Base-by-base conservation (phyloP, 2,329 filamentous ascomycete species). In the Monilinia polystroma region DNA sequence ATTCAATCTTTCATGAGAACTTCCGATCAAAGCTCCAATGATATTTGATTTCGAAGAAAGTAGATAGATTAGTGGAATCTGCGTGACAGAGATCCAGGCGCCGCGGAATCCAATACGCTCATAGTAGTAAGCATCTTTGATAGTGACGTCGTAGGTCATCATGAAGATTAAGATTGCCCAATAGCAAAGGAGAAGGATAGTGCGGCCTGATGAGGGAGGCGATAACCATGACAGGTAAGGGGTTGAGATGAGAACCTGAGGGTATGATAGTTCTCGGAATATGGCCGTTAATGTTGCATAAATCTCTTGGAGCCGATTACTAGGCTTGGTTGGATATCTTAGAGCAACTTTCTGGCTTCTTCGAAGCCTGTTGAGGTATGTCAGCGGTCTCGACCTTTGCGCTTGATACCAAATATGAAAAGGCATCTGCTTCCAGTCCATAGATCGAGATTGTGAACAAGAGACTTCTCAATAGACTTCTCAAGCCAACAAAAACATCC, bases 21-120 rank as follows among this genome's bases (percentile, higher is more conserved):
- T 82, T 14, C 88, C 89, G 4, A 84, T 81, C 32, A 91, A 77
- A 64, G 82, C 79, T 0, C 85, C 87, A n/a, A 91, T 78, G 26
- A 86, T 73, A 69, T 81, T 87, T 68, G 82, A 81, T 73, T 88
- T 87, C 69, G 83, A 84, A 35, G 85, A 82, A 18, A 90, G 80
- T 2, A 90, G 79, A 72, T 86, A 89, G 12, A 90, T 79, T 26
- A 90, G 79, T 0, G 87, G 87, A 53, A 90, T 81, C 75, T 90
- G 88, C 2, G 83, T 85, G 56, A 88, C 78, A 12, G 85, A 83
- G 35, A 89, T 81, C 87, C 88, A 90, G 23, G 86, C 88, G 70
- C 87, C 88, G 66, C 88, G 85, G 75, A 86, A 90, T 7, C 85
- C 88, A 66, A 90, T 84, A 68, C 86, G 85, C 75, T 90, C 87